These are phyloP conservation scores for Oehlia diaphana DNA, from an alignment of 192 early-diverging fungal species.

Conservation along the genomic window DNA sequence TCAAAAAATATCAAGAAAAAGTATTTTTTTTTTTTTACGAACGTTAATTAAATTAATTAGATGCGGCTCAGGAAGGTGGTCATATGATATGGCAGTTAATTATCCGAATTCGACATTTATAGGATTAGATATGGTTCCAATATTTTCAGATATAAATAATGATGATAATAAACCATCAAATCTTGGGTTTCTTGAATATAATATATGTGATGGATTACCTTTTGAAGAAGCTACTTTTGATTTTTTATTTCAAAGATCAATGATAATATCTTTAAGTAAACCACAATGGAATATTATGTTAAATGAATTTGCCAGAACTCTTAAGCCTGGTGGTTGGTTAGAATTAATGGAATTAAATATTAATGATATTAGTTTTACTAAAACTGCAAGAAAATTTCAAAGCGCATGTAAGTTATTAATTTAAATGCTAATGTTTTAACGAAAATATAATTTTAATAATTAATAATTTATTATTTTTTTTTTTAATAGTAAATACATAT, in stretches of 20 bases:
- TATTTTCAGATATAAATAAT: background rate
- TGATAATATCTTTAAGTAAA: background rate
- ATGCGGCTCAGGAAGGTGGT: background rate
- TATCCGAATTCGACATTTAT: slow-evolving; percentile 15
- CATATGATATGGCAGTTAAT: slow-evolving; percentile 2
- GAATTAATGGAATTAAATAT: slow-evolving; percentile 41
- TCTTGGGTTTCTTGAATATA: background rate
- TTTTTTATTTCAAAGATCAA: background rate
- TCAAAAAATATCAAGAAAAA: no score
- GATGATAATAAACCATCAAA: background rate
- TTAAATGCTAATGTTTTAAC: background rate
- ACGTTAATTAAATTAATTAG: background rate
- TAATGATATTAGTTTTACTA: background rate
- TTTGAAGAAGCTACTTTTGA: background rate
- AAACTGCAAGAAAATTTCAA: background rate
- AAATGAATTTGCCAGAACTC: slow-evolving; percentile 35
- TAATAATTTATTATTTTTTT: no score
- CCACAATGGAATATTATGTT: background rate
- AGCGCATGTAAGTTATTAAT: background rate
- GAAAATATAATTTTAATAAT: no score
- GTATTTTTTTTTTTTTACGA: no score
- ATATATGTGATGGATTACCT: background rate
- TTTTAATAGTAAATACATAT: background rate
- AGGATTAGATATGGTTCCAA: slow-evolving; percentile 15
- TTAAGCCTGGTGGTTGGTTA: slow-evolving; percentile 40